Percentiles rank a stretch among this genome's conserved stretches.
Conservation (phyloP, 108 stramenopile genomes). For the Pseudonitzschia multistriata region DNA sequence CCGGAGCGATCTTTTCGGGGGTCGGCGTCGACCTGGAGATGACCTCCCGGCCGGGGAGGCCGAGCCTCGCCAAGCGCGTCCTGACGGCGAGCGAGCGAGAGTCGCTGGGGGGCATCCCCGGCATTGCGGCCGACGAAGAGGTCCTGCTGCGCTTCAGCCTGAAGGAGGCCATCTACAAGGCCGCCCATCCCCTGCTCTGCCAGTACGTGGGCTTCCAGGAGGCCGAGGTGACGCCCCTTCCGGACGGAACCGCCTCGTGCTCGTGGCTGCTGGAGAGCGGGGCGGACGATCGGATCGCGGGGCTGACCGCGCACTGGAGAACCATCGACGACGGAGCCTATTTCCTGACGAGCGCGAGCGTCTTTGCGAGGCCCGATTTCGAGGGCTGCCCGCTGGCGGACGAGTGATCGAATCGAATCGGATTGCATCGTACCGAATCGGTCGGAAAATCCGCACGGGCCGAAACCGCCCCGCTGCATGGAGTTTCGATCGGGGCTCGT, state of each 20-base stretch:
- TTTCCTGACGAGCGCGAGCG: constrained; percentile 37
- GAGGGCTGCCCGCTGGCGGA: neutral
- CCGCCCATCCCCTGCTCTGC: constrained; percentile 75
- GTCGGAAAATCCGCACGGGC: too few species aligned
- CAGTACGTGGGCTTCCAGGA: constrained; percentile 86
- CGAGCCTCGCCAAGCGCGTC: constrained; percentile 57
- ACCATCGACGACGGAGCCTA: constrained; percentile 28
- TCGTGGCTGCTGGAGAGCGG: constrained; percentile 42
- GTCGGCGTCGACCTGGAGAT: constrained; percentile 81
- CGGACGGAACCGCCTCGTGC: constrained; percentile 74
- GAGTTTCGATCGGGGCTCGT: too few species aligned
- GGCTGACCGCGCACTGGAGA: constrained; percentile 65
- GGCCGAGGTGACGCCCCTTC: constrained; percentile 68
- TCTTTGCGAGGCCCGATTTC: neutral
- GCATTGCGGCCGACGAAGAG: constrained; percentile 68
- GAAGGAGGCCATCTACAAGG: constrained; percentile 87
- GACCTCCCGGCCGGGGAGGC: constrained; percentile 39
- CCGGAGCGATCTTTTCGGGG: constrained; percentile 29
- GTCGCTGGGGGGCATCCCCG: constrained; percentile 53
- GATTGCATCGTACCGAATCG: too few species aligned
- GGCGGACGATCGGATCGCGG: constrained; percentile 38
- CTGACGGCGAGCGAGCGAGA: constrained; percentile 60
- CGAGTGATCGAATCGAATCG: neutral
- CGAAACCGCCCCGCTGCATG: too few species aligned
- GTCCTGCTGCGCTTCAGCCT: constrained; percentile 80